Evolutionary conservation across 2,329 filamentous ascomycete genomes (phyloP), one percentile per base, ranked within the genome.

Genomic region (Sporothrix pallida): DNA sequence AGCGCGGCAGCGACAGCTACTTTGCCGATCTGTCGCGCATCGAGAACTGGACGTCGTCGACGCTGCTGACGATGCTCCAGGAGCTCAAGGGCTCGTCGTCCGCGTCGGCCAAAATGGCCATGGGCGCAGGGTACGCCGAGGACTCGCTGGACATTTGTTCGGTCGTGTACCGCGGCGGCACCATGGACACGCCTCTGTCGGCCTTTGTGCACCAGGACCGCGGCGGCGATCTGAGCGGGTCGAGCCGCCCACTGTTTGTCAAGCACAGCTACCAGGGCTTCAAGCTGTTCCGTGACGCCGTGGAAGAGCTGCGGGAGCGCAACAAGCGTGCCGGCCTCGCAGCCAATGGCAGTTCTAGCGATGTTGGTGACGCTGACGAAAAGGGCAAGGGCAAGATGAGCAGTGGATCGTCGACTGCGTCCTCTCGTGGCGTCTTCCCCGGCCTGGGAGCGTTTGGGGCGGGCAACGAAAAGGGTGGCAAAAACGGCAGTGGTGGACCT

Each of bases 231-330:
- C 3, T 71, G 56, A 50, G 37, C 9, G 70, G 70, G 17, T 71
- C 70, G 15, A 71, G 70, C 17, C 54, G 70, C 2, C 58, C 70
- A 0, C 42, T 46, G 0, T 71, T 71, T 63, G 46, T 71, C 44
- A 71, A 71, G 70, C 70, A 71, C 70, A 50, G 70, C 56, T 71
- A 71, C 70, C 44, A 62, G 20, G 70, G 70, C 54, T 71, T 71
- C 70, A 62, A 71, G 70, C 56, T 71, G 20, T 71, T 71, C 23
- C 56, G 56, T 4, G 70, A 63, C 42, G 70, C 70, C 23, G 70
- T 71, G 3, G 54, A 63, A 56, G 70, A 71, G 54, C 20, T 63
- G 56, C 37, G 56, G 3, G 70, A 42, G 15, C 23, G 70, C 9
- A 71, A 71, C 54, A 62, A 60, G 20, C 37, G 52, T 10, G 69